phyloP scores from a whole-genome alignment of 2,329 filamentous ascomycete species.

The Didymella sp. region DNA sequence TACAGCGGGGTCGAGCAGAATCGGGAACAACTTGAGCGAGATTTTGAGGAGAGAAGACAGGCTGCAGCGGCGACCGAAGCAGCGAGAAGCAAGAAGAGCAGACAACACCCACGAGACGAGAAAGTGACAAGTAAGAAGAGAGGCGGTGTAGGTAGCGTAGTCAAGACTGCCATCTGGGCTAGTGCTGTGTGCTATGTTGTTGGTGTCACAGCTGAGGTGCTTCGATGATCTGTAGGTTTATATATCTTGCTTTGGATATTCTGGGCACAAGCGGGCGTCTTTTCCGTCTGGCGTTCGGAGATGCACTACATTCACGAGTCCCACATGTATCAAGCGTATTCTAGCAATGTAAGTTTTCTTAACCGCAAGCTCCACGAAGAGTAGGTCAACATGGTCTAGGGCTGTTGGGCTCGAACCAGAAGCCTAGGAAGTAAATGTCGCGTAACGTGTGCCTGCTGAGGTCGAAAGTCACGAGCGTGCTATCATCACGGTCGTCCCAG shows the following conservation, averaged over 20 bases:
- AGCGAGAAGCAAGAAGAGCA: constrained; percentile 8
- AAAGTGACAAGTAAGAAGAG: constrained; percentile 12
- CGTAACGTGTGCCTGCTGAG: constrained; percentile 9
- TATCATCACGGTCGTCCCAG: constrained; percentile 14
- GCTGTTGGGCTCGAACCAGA: constrained; percentile 19
- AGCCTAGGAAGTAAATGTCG: constrained; percentile 16
- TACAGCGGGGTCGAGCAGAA: constrained; percentile 40
- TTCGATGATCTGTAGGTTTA: neutral
- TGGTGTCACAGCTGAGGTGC: constrained; percentile 41
- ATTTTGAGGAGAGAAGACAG: constrained; percentile 34
- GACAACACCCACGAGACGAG: constrained; percentile 8
- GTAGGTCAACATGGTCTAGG: no score
- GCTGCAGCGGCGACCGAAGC: constrained; percentile 22
- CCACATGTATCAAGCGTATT: neutral
- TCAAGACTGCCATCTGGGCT: constrained; percentile 42
- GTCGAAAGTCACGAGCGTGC: constrained; percentile 25
- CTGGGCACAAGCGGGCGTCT: neutral
- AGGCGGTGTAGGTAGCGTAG: constrained; percentile 30
- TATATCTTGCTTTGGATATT: neutral
- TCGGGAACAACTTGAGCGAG: constrained; percentile 30
- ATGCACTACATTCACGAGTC: constrained; percentile 6
- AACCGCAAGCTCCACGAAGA: no score
- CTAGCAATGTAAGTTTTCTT: neutral
- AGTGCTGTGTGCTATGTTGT: constrained; percentile 41
- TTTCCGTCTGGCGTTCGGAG: neutral